Base-by-base conservation (phyloP, 1,139 yeast genomes). In the Arxiozyma bovina region DNA sequence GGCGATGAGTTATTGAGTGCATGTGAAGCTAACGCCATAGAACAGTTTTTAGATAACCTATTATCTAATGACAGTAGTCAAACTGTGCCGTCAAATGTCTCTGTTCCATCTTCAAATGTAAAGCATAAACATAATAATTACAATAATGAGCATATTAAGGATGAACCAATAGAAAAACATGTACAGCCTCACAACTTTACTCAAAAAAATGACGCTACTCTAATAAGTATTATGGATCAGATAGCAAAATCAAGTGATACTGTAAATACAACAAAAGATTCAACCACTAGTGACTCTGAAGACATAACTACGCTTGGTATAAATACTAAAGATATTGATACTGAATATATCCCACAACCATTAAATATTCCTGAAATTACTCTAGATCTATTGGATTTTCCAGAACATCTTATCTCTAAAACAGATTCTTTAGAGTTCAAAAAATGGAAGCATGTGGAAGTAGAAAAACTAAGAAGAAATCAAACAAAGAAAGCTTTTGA, bases 391-490 rank as follows among this genome's bases (percentile, higher is more conserved):
- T 52, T 58, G 9, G 60, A 59, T 20, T 56, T 61, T 9, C 71
- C 71, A 1, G 22, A 45, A 2, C 60, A 61, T 38, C 50, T 67
- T 2, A 45, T 40, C 23, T 46, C 55, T 25, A 63, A 66, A 53
- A 53, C 60, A 5, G 56, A 55, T 6, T 55, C 55, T 45, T 38
- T 65, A 17, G 30, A 46, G 18, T 46, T 46, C n/a, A 62, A 67
- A 52, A 68, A 66, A 56, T 67, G 71, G 69, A 67, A 64, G 50
- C 73, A 69, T 56, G 70, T 68, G 4, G 61, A 65, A 45, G 54
- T 66, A 8, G 73, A 69, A 52, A 65, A 66, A 52, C 57, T 64
- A 43, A 58, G 73, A 55, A 62, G 73, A 54, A 62, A 60, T 42
- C 57, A 62, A 15, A 67, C 67, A 22, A 68, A 67, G 50, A 58